Conservation (phyloP, 176 grass and related monocot species). For the Poa annua region DNA sequence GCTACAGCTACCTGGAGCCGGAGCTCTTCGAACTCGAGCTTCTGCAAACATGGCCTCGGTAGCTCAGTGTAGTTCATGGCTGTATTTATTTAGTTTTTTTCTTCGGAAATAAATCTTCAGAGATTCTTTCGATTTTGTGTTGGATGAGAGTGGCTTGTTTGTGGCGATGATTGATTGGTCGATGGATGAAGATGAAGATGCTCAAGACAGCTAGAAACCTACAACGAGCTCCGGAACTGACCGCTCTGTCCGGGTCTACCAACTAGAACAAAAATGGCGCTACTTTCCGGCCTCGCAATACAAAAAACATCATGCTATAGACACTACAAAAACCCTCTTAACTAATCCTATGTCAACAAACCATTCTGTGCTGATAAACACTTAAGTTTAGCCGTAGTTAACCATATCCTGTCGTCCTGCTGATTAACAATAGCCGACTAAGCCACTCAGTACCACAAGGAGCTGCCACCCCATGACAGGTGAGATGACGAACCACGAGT, state of each 20-base stretch:
- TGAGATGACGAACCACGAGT: not conserved
- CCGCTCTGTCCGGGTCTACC: constrained; percentile 32
- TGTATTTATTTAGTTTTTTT: too few species aligned
- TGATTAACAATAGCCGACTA: not conserved
- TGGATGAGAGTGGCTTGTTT: not conserved
- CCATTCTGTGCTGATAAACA: not conserved
- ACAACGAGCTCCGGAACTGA: not conserved
- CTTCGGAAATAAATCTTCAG: too few species aligned
- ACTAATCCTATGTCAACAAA: not conserved
- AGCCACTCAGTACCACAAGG: not conserved
- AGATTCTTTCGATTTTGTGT: not conserved
- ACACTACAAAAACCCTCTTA: not conserved
- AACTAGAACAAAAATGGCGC: not conserved
- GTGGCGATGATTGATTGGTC: not conserved
- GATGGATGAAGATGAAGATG: not conserved
- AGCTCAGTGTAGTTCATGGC: too few species aligned
- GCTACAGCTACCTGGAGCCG: too few species aligned
- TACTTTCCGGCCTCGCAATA: not conserved
- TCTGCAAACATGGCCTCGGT: too few species aligned
- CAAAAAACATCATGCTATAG: not conserved
- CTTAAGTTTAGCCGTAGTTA: not conserved
- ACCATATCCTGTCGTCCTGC: not conserved
- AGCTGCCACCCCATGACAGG: constrained; percentile 15
- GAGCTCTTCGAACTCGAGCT: too few species aligned
- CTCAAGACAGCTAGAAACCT: constrained; percentile 24